These are phyloP conservation scores for Globisporangium middletonii DNA, from an alignment of 352 stramenopile species.

Conservation along the genomic window DNA sequence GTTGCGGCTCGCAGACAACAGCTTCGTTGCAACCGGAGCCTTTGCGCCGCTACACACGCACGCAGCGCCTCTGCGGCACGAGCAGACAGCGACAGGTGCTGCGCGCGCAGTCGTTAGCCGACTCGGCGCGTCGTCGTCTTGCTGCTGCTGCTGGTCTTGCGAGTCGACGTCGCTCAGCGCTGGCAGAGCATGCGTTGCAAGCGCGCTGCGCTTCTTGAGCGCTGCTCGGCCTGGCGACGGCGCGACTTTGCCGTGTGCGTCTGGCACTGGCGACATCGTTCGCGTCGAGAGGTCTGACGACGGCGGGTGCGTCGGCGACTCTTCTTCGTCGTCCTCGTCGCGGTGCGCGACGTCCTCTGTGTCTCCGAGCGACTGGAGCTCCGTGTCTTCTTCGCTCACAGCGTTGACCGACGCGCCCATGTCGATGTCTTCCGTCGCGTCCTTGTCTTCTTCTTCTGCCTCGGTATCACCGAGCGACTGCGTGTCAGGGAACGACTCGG, in stretches of 20 bases:
- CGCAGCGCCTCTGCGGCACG: no score
- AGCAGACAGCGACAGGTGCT: no score
- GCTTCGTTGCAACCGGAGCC: conserved; percentile 7
- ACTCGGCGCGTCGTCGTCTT: no score
- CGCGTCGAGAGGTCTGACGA: background rate
- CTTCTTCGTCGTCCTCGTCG: conserved; percentile 32
- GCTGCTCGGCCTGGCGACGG: conserved; percentile 11
- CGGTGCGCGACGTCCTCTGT: background rate
- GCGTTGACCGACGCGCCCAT: background rate
- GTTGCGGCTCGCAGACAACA: conserved; percentile 37
- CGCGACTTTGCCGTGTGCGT: conserved; percentile 1
- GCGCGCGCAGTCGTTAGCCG: background rate
- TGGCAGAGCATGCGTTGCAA: background rate
- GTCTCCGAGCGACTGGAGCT: background rate
- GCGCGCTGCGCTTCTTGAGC: conserved; percentile 7
- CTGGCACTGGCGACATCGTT: conserved; percentile 2
- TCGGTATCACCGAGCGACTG: conserved; percentile 39
- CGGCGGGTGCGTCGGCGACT: conserved; percentile 37
- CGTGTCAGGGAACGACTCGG: conserved; percentile 32
- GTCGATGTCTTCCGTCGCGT: conserved; percentile 1
- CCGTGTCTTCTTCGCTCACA: background rate
- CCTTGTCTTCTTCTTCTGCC: conserved; percentile 8
- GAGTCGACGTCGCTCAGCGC: background rate
- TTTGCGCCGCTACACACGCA: background rate
- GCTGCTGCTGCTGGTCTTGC: background rate